phyloP scores from a whole-genome alignment of 2,329 filamentous ascomycete genomes.

The Stylonectria norvegica region DNA sequence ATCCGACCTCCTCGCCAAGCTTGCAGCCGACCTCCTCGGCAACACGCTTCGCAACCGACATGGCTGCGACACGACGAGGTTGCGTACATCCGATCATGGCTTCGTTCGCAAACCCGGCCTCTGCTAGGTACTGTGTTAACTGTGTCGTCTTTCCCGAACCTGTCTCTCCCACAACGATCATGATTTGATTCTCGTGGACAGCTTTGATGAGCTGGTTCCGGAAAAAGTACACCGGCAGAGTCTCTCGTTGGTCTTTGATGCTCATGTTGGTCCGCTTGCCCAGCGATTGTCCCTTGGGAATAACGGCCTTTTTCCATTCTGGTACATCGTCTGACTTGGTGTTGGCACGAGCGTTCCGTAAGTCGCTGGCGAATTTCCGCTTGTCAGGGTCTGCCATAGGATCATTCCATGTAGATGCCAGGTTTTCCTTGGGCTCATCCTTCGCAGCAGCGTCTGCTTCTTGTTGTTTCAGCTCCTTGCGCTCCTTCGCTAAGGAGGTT shows the following conservation, averaged over 20 bases:
- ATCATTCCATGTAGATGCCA: conserved; percentile 92
- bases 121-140: conserved; percentile 89
- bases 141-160: conserved; percentile 98
- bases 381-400: conserved; percentile 87
- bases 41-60: conserved; percentile 96
- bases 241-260: conserved; percentile 92
- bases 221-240: conserved; percentile 85
- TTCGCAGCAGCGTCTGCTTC: conserved; percentile 74
- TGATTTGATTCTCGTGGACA: conserved; percentile 78
- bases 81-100: conserved; percentile 96
- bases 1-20: conserved; percentile 89
- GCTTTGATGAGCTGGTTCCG: conserved; percentile 84
- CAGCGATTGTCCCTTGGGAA: conserved; percentile 73
- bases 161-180: conserved; percentile 96
- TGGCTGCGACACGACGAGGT: conserved; percentile 92
- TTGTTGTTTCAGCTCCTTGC: conserved; percentile 82
- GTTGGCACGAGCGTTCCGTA: conserved; percentile 64
- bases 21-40: conserved; percentile 91
- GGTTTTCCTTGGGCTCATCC: conserved; percentile 74
- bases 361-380: conserved; percentile 82
- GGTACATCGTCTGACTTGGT: conserved; percentile 68
- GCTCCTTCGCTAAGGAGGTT: conserved; percentile 81
- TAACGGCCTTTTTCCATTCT: conserved; percentile 87
- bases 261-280: conserved; percentile 86
- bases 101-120: conserved; percentile 81